Base-by-base conservation (phyloP, 805 yeast species). In the Yueomyces sinensis region DNA sequence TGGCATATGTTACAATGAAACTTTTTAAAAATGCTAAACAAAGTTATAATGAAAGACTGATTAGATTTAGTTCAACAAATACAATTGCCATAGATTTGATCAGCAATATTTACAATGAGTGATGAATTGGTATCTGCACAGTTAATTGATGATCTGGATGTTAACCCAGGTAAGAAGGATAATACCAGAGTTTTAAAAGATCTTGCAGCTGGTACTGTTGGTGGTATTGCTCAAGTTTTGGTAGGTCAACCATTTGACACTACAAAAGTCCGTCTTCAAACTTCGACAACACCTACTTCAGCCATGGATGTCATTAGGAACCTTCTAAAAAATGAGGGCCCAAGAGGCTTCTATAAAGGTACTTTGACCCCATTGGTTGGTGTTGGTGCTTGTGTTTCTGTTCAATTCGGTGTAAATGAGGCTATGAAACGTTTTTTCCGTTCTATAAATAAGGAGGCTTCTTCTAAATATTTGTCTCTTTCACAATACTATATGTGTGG, bases 221-320 rank as follows among this genome's bases (percentile, higher is more conserved):
- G 97, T 37, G 98, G 98, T 35, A 74, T 91, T 19, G 89, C 96
- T 5, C 98, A 91, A 60, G 97, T 91, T 6, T 62, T 91, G 24
- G 82, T 80, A 13, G 98, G 98, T 17, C 97, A 91, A 59, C 96
- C 97, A 6, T 89, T 89, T 50, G 97, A 87, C 55, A 82, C 95
- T 9, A 82, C 91, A 31, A 89, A 89, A 59, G 97, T 91, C 16
- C 68, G 98, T 34, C 65, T 91, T 32, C 97, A 91, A 52, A 78
- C 93, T 2, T 86, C 93, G 2, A 72, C 79, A 31, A 84, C 87
- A 1, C 76, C 86, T 2, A 76, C 76, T 24, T 38, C 52, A 2
- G 78, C 95, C 0, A 45, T 72, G 37, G 94, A 84, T 46, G 95
- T 84, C 9, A 75, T 86, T 16, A 70, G 70, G 50, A 68, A 74